A percentile compares a stretch with the other conserved stretches of the same genome.
Evolutionary conservation across 2,329 filamentous ascomycete genomes (phyloP).

Genomic region (Coleophoma cylindrospora): DNA sequence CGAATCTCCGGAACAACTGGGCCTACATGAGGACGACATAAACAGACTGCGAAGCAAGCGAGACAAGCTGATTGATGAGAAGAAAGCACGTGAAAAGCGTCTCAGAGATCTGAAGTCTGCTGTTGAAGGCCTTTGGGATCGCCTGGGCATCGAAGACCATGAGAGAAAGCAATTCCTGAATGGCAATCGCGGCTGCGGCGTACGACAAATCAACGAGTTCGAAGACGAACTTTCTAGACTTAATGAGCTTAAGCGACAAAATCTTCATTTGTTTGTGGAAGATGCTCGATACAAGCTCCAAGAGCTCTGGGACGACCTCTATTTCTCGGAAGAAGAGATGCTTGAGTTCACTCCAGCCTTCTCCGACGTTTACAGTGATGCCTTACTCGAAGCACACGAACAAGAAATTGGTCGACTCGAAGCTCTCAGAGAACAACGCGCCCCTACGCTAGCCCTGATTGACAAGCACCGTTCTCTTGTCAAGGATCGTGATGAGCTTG

Average conservation of each 20-base stretch:
- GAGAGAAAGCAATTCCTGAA: slow-evolving; percentile 85
- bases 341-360: slow-evolving; percentile 96
- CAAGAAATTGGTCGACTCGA: slow-evolving; percentile 82
- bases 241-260: slow-evolving; percentile 91
- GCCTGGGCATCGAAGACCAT: slow-evolving; percentile 74
- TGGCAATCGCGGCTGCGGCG: slow-evolving; percentile 81
- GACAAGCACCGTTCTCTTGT: slow-evolving; percentile 80
- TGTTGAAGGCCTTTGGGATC: slow-evolving; percentile 87
- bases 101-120: slow-evolving; percentile 69
- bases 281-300: slow-evolving; percentile 87
- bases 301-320: slow-evolving; percentile 90
- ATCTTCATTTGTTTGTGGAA: slow-evolving; percentile 92
- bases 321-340: slow-evolving; percentile 98
- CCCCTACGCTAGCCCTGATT: slow-evolving; percentile 75
- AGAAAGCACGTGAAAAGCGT: slow-evolving; percentile 71
- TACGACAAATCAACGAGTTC: slow-evolving; percentile 92
- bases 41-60: slow-evolving; percentile 65
- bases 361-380: slow-evolving; percentile 95
- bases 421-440: slow-evolving; percentile 77
- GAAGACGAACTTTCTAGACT: slow-evolving; percentile 83
- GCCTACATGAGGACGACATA: slow-evolving; percentile 84
- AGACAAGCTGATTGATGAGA: slow-evolving; percentile 84
- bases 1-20: slow-evolving; percentile 88
- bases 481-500: slow-evolving; percentile 79
- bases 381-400: slow-evolving; percentile 90